Base-by-base conservation (phyloP, 257 asterid genomes). In the Solanum chaucha region DNA sequence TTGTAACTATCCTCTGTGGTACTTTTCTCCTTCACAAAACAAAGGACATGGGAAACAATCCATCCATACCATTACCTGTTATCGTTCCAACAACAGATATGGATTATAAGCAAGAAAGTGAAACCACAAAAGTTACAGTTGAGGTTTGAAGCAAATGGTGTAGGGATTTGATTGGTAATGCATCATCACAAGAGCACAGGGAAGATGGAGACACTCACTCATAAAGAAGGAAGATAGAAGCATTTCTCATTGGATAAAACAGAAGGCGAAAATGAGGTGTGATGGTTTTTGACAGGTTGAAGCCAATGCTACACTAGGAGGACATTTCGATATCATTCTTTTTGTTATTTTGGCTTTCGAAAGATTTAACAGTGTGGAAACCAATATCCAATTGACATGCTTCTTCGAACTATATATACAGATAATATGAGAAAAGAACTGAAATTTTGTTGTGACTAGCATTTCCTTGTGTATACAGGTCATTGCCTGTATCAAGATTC, bases 41-140 rank as follows among this genome's bases (percentile, higher is more conserved):
- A 8, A 93, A 86, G 88, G 96, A 96, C 88, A 92, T 96, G 98
- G 99, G 98, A 89, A 86, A 88, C 68, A 71, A 85, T 19, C 35
- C 30, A 41, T 55, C 35, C 34, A 24, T 51, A 9, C 30, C 35
- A 48, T 15, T 81, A 48, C 68, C 68, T 2, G 85, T 30, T 17
- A 14, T 48, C 17, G 44, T 17, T 9, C 85, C 85, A 9, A 48
- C 59, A 48, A 48, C 44, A 26, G 85, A 80, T 5, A 1, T 5
- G 2, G 85, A 48, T 26, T 17, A 10, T 48, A 81, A 81, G 30
- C 68, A 55, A 81, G 22, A 36, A 81, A 81, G 9, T 0, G 44
- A 81, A 48, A 81, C 85, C 11, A 3, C 44, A 81, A 81, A 81
- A 30, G 14, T 17, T 1, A 55, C 67, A 17, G 30, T 51, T 48